phyloP scores from a whole-genome alignment of 352 stramenopile genomes.

The Pythium guiyangense region DNA sequence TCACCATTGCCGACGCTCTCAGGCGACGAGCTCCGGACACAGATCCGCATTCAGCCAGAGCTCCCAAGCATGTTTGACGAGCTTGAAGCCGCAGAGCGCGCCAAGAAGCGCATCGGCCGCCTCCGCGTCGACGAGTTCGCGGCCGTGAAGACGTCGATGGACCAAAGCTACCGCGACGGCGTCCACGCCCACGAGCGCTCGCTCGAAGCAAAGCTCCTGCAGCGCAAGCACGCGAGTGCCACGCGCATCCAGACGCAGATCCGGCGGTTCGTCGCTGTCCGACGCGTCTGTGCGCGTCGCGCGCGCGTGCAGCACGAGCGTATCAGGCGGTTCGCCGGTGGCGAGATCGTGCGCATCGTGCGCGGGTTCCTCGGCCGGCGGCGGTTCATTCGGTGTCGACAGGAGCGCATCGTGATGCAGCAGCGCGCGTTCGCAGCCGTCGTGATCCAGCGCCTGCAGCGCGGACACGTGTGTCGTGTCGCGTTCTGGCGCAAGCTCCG shows the following conservation, averaged over 20 bases:
- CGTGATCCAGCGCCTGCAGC: constrained; percentile 59
- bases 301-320: constrained; percentile 30
- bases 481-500: constrained; percentile 37
- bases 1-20: constrained; percentile 8
- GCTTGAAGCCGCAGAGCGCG: constrained; percentile 66
- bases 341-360: constrained; percentile 59
- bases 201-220: constrained; percentile 38
- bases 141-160: constrained; percentile 38
- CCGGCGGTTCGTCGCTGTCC: constrained; percentile 44
- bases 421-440: constrained; percentile 27
- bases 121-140: constrained; percentile 46
- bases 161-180: constrained; percentile 35
- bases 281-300: constrained; percentile 26
- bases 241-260: constrained; percentile 53
- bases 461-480: constrained; percentile 57
- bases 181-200: constrained; percentile 48
- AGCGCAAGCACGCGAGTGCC: constrained; percentile 37
- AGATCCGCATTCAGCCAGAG: constrained; percentile 31
- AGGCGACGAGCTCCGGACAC: constrained; percentile 24
- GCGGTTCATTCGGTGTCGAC: constrained; percentile 29
- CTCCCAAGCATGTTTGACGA: constrained; percentile 76
- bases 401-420: constrained; percentile 14
- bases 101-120: constrained; percentile 29
- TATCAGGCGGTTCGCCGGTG: constrained; percentile 44
- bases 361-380: constrained; percentile 55